Evolutionary conservation across 2,329 filamentous ascomycete species (phyloP).

Genomic region (Sclerotinia glacialis): DNA sequence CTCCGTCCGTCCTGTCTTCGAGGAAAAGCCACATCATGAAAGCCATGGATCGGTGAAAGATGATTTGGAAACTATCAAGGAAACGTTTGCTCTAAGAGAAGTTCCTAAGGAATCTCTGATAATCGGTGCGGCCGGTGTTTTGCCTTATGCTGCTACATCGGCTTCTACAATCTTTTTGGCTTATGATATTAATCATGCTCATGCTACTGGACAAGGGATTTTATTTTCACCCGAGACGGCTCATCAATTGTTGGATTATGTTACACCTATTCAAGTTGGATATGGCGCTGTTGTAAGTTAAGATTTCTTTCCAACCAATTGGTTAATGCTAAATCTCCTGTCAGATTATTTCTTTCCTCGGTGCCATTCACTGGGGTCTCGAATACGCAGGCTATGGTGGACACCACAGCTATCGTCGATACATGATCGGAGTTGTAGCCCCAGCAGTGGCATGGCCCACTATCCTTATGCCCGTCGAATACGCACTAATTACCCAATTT

Average conservation of each 20-base stretch:
- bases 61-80: slow-evolving; percentile 63
- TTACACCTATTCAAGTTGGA: slow-evolving; percentile 86
- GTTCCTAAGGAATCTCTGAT: slow-evolving; percentile 67
- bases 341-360: slow-evolving; percentile 87
- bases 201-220: slow-evolving; percentile 58
- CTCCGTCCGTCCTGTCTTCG: slow-evolving; percentile 50
- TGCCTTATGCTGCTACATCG: slow-evolving; percentile 85
- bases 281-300: slow-evolving; percentile 76
- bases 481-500: slow-evolving; percentile 84
- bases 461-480: slow-evolving; percentile 76
- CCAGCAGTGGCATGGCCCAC: slow-evolving; percentile 88
- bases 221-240: slow-evolving; percentile 68
- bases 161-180: slow-evolving; percentile 77
- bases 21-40: slow-evolving; percentile 38
- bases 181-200: slow-evolving; percentile 73
- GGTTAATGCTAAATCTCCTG: slow-evolving; percentile 18
- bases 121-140: slow-evolving; percentile 71
- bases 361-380: slow-evolving; percentile 88
- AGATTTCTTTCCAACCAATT: not conserved
- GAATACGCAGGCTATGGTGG: slow-evolving; percentile 72
- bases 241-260: slow-evolving; percentile 64
- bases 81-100: slow-evolving; percentile 62
- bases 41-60: slow-evolving; percentile 52
- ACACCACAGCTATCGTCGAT: slow-evolving; percentile 71
- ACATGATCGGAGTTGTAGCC: slow-evolving; percentile 76